A percentile compares a stretch with the other conserved stretches of the same genome.
Evolutionary conservation across 805 yeast genomes (phyloP).

Genomic region (Yamadazyma akitaensis): DNA sequence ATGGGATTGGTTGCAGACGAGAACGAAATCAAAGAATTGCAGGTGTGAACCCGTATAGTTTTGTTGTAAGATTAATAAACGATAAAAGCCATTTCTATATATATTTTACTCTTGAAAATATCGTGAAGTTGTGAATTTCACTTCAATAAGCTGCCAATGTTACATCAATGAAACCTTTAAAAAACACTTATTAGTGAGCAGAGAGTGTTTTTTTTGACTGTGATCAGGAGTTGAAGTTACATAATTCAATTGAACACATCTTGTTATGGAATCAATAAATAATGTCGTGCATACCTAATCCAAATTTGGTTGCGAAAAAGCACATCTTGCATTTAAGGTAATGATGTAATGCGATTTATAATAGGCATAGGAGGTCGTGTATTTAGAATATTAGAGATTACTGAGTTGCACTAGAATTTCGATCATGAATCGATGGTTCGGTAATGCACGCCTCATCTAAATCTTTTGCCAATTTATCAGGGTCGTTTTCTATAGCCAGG

Average conservation of each 20-base stretch:
- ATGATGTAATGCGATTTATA: no score
- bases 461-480: background rate
- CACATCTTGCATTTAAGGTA: no score
- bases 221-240: no score
- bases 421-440: background rate
- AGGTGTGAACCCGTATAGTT: background rate
- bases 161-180: background rate
- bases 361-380: background rate
- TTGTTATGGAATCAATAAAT: background rate
- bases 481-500: background rate
- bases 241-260: no score
- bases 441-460: background rate
- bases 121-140: background rate
- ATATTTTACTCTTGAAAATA: background rate
- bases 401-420: no score
- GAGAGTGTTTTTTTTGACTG: no score
- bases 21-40: constrained; percentile 77
- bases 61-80: constrained; percentile 5
- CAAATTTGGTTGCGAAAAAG: background rate
- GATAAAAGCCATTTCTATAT: background rate
- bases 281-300: background rate
- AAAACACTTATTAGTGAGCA: no score
- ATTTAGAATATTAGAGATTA: background rate
- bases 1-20: constrained; percentile 95
- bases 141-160: background rate